Conservation (phyloP, 2,329 filamentous ascomycete species). For the Talaromyces sp. region DNA sequence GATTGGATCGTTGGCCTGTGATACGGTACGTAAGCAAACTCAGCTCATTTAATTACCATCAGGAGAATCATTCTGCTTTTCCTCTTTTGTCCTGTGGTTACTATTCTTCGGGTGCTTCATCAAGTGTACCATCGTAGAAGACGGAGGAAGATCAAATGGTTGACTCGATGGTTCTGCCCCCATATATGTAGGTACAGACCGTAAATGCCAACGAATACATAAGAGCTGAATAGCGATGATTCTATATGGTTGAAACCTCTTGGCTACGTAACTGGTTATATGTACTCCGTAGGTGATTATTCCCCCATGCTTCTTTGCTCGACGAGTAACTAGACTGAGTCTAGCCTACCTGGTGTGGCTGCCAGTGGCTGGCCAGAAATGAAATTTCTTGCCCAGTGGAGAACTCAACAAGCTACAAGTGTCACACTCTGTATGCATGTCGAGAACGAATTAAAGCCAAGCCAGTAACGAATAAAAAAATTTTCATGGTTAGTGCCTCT, state of each 20-base stretch:
- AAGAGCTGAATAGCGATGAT: not conserved
- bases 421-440: not conserved
- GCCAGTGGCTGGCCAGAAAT: not conserved
- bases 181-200: not conserved
- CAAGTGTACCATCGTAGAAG: not conserved
- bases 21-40: not conserved
- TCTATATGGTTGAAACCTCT: not conserved
- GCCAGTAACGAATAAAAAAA: not conserved
- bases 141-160: not conserved
- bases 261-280: not conserved
- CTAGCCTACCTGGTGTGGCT: not conserved
- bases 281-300: not conserved
- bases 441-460: not conserved
- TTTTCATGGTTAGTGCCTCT: not conserved
- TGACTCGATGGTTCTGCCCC: not conserved
- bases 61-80: not conserved
- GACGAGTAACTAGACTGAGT: not conserved
- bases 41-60: not conserved
- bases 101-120: not conserved
- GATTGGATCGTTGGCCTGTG: not conserved
- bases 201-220: conserved; percentile 3
- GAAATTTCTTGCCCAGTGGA: not conserved
- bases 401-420: not conserved
- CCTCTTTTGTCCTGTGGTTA: not conserved
- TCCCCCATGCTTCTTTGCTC: conserved; percentile 1